Evolutionary conservation across 148 eudicot species (phyloP).

Genomic region (Heliamphora exappendiculata): DNA sequence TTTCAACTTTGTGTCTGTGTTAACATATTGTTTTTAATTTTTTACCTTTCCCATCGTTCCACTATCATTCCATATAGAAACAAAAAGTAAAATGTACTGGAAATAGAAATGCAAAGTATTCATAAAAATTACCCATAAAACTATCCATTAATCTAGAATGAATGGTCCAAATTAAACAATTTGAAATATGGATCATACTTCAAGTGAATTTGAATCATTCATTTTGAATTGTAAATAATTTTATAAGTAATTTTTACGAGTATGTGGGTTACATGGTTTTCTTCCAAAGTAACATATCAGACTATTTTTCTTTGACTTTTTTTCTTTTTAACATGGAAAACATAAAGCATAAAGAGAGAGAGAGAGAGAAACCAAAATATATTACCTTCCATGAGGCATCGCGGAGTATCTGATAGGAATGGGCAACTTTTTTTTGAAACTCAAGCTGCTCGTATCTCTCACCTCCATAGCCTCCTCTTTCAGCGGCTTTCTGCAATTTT

Average conservation of each 20-base stretch:
- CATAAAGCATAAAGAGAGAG: too few relatives aligned
- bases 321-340: too few relatives aligned
- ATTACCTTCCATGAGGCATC: conserved; percentile 85
- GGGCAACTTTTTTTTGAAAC: conserved; percentile 74
- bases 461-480: conserved; percentile 95
- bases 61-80: background rate
- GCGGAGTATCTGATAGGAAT: conserved; percentile 50
- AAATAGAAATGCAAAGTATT: too few relatives aligned
- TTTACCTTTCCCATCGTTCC: too few relatives aligned
- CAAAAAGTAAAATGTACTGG: too few relatives aligned
- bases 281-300: background rate
- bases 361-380: background rate
- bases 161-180: too few relatives aligned
- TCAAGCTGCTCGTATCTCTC: conserved; percentile 94
- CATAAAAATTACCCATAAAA: too few relatives aligned
- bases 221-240: too few relatives aligned
- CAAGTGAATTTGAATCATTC: too few relatives aligned
- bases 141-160: too few relatives aligned
- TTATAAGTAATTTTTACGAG: too few relatives aligned
- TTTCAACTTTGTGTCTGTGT: background rate
- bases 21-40: background rate
- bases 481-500: conserved; percentile 76
- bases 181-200: too few relatives aligned
- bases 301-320: background rate
- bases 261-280: background rate